These are phyloP conservation scores for Rhododendron ovatum DNA, from an alignment of 148 eudicot species.

Conservation along the genomic window DNA sequence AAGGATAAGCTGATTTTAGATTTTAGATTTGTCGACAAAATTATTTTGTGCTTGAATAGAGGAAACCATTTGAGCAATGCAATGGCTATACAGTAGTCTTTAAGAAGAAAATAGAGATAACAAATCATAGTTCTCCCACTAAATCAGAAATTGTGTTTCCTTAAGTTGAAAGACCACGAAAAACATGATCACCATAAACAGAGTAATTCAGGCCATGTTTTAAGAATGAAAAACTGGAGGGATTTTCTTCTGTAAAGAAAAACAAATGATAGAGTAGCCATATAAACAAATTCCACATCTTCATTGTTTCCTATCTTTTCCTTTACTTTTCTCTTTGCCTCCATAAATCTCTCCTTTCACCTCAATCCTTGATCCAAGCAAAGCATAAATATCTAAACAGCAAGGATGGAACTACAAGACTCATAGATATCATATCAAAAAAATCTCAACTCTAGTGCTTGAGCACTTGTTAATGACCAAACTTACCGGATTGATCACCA, in stretches of 20 bases:
- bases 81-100: background rate
- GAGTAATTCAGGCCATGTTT: background rate
- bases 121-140: background rate
- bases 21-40: background rate
- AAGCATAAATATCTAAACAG: background rate
- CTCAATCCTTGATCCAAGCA: background rate
- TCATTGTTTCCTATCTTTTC: background rate
- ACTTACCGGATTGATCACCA: constrained; percentile 87
- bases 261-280: background rate
- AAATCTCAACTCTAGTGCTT: background rate
- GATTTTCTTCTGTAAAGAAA: background rate
- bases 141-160: background rate
- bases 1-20: background rate
- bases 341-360: background rate
- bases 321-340: background rate
- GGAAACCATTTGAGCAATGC: background rate
- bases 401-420: background rate
- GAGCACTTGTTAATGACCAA: background rate
- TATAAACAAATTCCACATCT: background rate
- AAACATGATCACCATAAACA: background rate
- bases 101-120: background rate
- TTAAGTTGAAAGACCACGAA: background rate
- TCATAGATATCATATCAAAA: background rate
- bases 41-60: background rate
- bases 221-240: background rate